phyloP scores from a whole-genome alignment of 352 stramenopile species.

The Globisporangium splendens region DNA sequence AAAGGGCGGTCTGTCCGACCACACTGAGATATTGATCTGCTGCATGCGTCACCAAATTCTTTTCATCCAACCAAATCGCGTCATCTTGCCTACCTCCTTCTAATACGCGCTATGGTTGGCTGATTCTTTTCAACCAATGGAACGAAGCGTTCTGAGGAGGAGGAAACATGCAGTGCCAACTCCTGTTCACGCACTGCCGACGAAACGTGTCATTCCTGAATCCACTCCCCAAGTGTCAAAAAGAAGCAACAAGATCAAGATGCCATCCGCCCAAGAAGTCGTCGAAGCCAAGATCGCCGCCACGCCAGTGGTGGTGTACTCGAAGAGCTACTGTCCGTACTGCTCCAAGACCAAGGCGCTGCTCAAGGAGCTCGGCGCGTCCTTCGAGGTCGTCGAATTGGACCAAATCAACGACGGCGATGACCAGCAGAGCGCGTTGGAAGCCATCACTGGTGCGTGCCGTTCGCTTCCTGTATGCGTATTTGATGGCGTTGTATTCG shows the following conservation, averaged over 20 bases:
- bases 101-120: neutral
- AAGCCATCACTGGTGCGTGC: slow-evolving; percentile 49
- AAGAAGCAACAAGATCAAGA: slow-evolving; percentile 21
- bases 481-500: too few relatives aligned
- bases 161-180: too few relatives aligned
- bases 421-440: slow-evolving; percentile 54
- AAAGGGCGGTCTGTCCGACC: too few relatives aligned
- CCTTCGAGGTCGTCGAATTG: slow-evolving; percentile 62
- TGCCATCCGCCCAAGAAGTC: slow-evolving; percentile 60
- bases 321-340: slow-evolving; percentile 95
- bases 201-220: slow-evolving; percentile 5
- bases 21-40: too few relatives aligned
- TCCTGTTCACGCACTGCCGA: neutral
- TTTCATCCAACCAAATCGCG: neutral
- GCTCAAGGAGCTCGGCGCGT: slow-evolving; percentile 45
- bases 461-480: too few relatives aligned
- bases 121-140: neutral
- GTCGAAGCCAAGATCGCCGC: slow-evolving; percentile 59
- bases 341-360: slow-evolving; percentile 80
- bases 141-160: neutral
- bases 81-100: neutral
- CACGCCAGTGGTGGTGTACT: slow-evolving; percentile 81
- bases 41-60: neutral
- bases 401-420: slow-evolving; percentile 46
- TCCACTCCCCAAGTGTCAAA: too few relatives aligned